Conservation (phyloP, 306 rosid genomes). For the Dryas drummondii region DNA sequence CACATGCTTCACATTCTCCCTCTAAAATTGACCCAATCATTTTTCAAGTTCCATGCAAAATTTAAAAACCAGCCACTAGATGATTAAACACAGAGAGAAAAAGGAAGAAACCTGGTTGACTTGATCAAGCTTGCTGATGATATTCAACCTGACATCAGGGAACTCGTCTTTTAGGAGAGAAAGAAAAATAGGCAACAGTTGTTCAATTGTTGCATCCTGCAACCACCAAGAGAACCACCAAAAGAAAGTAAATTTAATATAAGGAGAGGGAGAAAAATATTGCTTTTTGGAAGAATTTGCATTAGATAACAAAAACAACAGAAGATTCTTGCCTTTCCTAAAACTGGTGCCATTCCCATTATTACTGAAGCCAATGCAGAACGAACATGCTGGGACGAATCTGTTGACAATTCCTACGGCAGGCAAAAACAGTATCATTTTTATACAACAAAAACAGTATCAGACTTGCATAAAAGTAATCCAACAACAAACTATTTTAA, state of each 20-base stretch:
- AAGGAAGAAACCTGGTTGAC: slow-evolving; percentile 79
- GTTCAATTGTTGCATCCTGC: slow-evolving; percentile 97
- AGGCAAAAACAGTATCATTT: slow-evolving; percentile 2
- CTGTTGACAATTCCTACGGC: slow-evolving; percentile 85
- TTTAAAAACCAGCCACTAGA: too few species aligned
- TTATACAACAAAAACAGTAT: neutral
- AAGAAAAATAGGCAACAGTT: slow-evolving; percentile 94
- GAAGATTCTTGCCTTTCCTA: slow-evolving; percentile 74
- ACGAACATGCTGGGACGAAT: slow-evolving; percentile 97
- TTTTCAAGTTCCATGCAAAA: too few species aligned
- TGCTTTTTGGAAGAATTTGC: neutral
- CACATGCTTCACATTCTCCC: too few species aligned
- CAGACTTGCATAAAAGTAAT: neutral
- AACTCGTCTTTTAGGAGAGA: slow-evolving; percentile 95
- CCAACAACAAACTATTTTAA: neutral
- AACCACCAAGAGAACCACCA: slow-evolving; percentile 31
- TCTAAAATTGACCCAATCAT: too few species aligned
- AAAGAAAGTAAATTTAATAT: neutral
- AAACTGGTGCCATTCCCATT: slow-evolving; percentile 98
- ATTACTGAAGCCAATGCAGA: slow-evolving; percentile 99
- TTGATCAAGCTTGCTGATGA: slow-evolving; percentile 99
- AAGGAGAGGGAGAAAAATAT: slow-evolving; percentile 15
- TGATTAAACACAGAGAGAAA: neutral
- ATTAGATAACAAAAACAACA: neutral
- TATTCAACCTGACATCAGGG: slow-evolving; percentile 95